Evolutionary conservation across 345 rosid species (phyloP), one percentile per base, ranked within the genome.

Genomic region (Combretum micranthum): DNA sequence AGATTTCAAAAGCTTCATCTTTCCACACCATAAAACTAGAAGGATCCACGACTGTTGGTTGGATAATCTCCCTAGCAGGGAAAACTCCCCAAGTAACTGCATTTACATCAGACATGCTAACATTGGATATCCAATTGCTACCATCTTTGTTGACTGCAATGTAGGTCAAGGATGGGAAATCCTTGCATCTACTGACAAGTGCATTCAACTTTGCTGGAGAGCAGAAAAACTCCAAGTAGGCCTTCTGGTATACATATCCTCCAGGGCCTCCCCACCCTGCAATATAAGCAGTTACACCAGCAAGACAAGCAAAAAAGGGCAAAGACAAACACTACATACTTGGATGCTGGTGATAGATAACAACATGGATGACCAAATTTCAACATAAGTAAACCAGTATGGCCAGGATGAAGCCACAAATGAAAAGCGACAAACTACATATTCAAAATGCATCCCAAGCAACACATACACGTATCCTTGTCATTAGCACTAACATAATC

Each of bases 201-300:
- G 74, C 62, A 57, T 75, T 73, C 63, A 90, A 37, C 72, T 87
- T 90, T 25, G 81, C 87, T 67, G 47, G 73, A 21, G 96, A 79
- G 76, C 99, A 93, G 87, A 93, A 93, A 63, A 93, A 87, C 78
- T 93, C 99, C 57, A 93, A 64, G 57, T 87, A 90, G 55, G 99
- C 95, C 77, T 93, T 93, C 79, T 93, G 97, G 75, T 89, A 90
- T 20, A 93, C 88, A 64, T 83, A 85, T 1, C 99, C 99, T 21
- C 99, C 95, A 49, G 92, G 84, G 9, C 95, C 92, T 37, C 99
- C 99, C 99, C 99, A 93, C 64, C 99, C 99, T 90, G 81, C 69
- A 66, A 64, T 60, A 1, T 42, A 20, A 50, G 15, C 20, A 11
- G 7, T 32, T 42, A 20, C 48, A 13, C 26, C 43, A 48, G 49